phyloP scores from a whole-genome alignment of 2,329 filamentous ascomycete species.

The Penicillium capsulatum region DNA sequence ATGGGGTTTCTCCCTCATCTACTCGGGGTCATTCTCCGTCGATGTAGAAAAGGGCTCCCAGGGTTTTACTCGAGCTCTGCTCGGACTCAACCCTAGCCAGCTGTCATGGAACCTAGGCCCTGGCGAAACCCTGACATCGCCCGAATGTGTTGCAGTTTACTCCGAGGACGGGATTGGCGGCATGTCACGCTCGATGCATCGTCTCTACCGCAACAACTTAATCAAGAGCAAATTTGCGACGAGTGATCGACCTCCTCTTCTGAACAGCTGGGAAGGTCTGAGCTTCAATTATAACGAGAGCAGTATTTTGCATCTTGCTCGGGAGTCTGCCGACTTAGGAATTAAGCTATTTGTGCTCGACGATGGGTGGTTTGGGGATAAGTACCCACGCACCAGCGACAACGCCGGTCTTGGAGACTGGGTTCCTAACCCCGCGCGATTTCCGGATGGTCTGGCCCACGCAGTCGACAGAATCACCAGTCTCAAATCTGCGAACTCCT shows the following conservation, averaged over 20 bases:
- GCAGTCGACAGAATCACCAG: slow-evolving; percentile 52
- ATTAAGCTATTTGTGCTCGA: slow-evolving; percentile 62
- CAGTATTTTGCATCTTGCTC: slow-evolving; percentile 53
- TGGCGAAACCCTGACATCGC: slow-evolving; percentile 56
- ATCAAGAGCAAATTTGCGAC: slow-evolving; percentile 55
- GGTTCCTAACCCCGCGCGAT: slow-evolving; percentile 55
- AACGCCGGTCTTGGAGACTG: slow-evolving; percentile 60
- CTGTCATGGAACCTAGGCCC: slow-evolving; percentile 56
- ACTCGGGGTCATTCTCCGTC: slow-evolving; percentile 59
- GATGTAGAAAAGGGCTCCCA: slow-evolving; percentile 61
- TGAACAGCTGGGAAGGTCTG: slow-evolving; percentile 65
- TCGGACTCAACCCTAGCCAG: slow-evolving; percentile 60
- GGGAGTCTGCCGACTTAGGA: slow-evolving; percentile 56
- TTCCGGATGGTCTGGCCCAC: slow-evolving; percentile 54
- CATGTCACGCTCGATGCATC: slow-evolving; percentile 60
- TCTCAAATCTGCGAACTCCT: slow-evolving; percentile 47
- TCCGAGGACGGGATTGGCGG: slow-evolving; percentile 56
- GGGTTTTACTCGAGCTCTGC: slow-evolving; percentile 56
- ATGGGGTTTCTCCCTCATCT: slow-evolving; percentile 63
- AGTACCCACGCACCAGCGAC: slow-evolving; percentile 58
- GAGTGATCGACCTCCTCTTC: slow-evolving; percentile 51
- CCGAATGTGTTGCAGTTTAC: slow-evolving; percentile 61
- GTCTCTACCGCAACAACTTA: slow-evolving; percentile 59
- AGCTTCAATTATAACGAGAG: slow-evolving; percentile 56
- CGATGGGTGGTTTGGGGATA: slow-evolving; percentile 64